These are phyloP conservation scores for Trypanosoma avium DNA, from an alignment of 208 protist genomes.

Conservation along the genomic window DNA sequence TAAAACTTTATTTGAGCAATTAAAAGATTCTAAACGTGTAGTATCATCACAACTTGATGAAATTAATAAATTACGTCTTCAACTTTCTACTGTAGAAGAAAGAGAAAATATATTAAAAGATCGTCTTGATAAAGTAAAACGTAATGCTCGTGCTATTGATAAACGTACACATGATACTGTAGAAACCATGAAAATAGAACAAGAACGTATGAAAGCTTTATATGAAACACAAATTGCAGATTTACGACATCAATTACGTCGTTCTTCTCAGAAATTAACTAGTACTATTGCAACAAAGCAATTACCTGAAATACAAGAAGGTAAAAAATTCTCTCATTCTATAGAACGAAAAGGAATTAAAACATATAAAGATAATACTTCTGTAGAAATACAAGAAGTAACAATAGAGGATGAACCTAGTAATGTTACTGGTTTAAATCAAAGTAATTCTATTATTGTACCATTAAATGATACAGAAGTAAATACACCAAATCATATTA, in stretches of 20 bases:
- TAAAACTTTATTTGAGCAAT: constrained; percentile 41
- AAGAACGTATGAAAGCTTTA: constrained; percentile 64
- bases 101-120: constrained; percentile 42
- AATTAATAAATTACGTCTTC: constrained; percentile 43
- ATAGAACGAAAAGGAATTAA: background rate
- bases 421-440: background rate
- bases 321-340: background rate
- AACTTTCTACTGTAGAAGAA: constrained; percentile 42
- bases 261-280: constrained; percentile 1
- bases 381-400: background rate
- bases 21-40: constrained; percentile 60
- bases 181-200: constrained; percentile 50
- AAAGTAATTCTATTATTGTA: background rate
- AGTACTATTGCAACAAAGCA: too few species aligned
- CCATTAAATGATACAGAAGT: background rate
- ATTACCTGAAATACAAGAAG: background rate
- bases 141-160: constrained; percentile 32
- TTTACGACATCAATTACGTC: constrained; percentile 59
- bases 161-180: constrained; percentile 55
- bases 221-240: constrained; percentile 81
- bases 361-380: background rate
- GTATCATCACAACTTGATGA: constrained; percentile 75
- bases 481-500: background rate
- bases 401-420: background rate
- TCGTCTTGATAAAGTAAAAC: constrained; percentile 51